Conservation (phyloP, 345 rosid genomes). For the Syzygium grande region DNA sequence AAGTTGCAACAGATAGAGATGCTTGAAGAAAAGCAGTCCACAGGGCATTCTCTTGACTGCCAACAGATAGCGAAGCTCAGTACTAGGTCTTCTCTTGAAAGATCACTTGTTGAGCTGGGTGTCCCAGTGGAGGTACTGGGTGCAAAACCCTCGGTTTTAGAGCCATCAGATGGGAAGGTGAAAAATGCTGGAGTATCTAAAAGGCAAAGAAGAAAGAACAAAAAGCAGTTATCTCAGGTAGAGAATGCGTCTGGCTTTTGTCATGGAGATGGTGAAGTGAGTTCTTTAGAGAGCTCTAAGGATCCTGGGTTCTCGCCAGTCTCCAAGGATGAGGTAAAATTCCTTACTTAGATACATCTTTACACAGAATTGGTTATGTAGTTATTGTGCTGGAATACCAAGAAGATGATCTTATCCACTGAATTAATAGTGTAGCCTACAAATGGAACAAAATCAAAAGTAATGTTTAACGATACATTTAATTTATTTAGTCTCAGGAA, state of each 20-base stretch:
- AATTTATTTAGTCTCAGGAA: not conserved
- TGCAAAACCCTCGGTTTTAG: constrained; percentile 23
- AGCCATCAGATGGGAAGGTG: constrained; percentile 40
- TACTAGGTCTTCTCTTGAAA: constrained; percentile 54
- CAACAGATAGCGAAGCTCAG: constrained; percentile 91
- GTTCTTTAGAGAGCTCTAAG: constrained; percentile 15
- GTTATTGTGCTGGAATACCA: not conserved
- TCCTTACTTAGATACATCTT: not conserved
- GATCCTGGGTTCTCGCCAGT: constrained; percentile 22
- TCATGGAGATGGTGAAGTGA: constrained; percentile 16
- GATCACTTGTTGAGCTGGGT: constrained; percentile 71
- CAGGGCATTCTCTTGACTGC: constrained; percentile 72
- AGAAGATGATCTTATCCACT: not conserved
- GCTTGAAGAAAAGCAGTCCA: constrained; percentile 69
- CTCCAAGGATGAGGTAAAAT: constrained; percentile 41
- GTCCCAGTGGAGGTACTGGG: constrained; percentile 31
- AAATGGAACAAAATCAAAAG: not conserved
- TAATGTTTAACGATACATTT: not conserved
- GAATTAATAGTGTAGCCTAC: not conserved
- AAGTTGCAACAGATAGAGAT: constrained; percentile 95
- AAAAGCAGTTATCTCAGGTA: constrained; percentile 33
- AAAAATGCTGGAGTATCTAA: constrained; percentile 38
- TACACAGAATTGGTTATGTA: not conserved
- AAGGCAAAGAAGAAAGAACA: constrained; percentile 65
- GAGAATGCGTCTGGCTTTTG: constrained; percentile 29